Conservation (phyloP, 495 filamentous ascomycete species). For the Lichina pygmaea region DNA sequence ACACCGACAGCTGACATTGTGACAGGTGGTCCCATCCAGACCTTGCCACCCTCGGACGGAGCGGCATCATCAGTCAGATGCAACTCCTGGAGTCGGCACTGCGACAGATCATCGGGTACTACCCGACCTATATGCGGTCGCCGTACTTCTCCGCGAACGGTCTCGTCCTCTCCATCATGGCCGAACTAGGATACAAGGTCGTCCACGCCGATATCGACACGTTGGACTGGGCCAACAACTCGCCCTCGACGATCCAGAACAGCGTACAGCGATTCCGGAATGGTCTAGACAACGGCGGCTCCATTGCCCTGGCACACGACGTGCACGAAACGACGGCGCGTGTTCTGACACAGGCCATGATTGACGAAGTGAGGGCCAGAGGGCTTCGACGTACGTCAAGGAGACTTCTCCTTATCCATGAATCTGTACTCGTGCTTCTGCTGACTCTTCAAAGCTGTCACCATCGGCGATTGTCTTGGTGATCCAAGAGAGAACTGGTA, state of each 20-base stretch:
- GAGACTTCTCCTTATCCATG: not conserved
- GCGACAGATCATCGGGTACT: conserved; percentile 10
- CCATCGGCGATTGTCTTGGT: conserved; percentile 1
- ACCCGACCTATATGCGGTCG: conserved; percentile 18
- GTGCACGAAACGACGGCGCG: not conserved
- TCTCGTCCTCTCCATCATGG: conserved; percentile 9
- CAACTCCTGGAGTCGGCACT: conserved; percentile 9
- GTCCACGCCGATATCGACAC: conserved; percentile 18
- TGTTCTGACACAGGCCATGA: not conserved
- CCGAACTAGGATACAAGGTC: conserved; percentile 14
- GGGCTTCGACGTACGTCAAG: not conserved
- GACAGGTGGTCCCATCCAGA: conserved; percentile 13
- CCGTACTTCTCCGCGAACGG: conserved; percentile 11
- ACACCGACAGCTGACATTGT: not conserved
- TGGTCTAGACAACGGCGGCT: not conserved
- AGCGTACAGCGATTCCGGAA: not conserved
- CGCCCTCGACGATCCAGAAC: conserved; percentile 4
- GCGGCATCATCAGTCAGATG: conserved; percentile 9
- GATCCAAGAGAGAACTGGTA: conserved; percentile 1
- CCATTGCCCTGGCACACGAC: not conserved
- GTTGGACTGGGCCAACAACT: conserved; percentile 14
- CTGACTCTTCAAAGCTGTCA: not conserved
- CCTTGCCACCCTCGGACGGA: conserved; percentile 5
- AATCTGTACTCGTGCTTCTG: not conserved
- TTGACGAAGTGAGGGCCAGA: not conserved